Conservation (phyloP, 208 protist species). For the Trichomonas gallinae region DNA sequence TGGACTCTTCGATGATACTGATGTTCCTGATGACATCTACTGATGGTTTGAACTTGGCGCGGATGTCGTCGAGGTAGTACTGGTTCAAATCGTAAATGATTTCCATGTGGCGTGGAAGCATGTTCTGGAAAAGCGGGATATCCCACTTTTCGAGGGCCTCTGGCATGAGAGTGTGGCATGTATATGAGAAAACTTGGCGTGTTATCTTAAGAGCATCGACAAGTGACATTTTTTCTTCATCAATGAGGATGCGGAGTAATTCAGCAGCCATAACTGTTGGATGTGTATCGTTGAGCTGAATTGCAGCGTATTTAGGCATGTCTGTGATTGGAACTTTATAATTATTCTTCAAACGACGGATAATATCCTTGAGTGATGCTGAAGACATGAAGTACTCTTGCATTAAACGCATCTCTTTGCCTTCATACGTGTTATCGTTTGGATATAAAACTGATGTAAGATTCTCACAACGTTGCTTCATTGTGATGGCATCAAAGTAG, state of each 20-base stretch:
- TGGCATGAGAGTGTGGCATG: slow-evolving; percentile 67
- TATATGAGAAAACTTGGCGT: slow-evolving; percentile 52
- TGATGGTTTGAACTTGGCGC: background rate
- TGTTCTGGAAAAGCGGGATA: slow-evolving; percentile 45
- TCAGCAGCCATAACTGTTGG: slow-evolving; percentile 60
- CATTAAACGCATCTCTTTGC: slow-evolving; percentile 62
- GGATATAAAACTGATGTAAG: slow-evolving; percentile 58
- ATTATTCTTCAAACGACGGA: background rate
- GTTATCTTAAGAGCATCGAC: slow-evolving; percentile 54
- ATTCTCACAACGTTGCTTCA: background rate
- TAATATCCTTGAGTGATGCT: slow-evolving; percentile 40
- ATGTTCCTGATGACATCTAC: slow-evolving; percentile 24
- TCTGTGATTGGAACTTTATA: background rate
- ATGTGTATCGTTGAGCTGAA: slow-evolving; percentile 73
- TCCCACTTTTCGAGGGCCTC: slow-evolving; percentile 66
- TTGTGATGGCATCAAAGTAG: background rate
- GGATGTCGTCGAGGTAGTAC: slow-evolving; percentile 43
- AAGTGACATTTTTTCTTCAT: slow-evolving; percentile 50
- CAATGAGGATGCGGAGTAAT: slow-evolving; percentile 54
- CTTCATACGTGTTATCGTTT: slow-evolving; percentile 54
- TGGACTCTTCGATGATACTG: slow-evolving; percentile 57
- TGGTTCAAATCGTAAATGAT: slow-evolving; percentile 68
- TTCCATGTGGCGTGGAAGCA: slow-evolving; percentile 61
- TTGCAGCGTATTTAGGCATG: slow-evolving; percentile 27
- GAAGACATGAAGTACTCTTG: slow-evolving; percentile 42